These are phyloP conservation scores for Yamadazyma siamensis DNA, from an alignment of 1,139 yeast genomes.

Conservation along the genomic window DNA sequence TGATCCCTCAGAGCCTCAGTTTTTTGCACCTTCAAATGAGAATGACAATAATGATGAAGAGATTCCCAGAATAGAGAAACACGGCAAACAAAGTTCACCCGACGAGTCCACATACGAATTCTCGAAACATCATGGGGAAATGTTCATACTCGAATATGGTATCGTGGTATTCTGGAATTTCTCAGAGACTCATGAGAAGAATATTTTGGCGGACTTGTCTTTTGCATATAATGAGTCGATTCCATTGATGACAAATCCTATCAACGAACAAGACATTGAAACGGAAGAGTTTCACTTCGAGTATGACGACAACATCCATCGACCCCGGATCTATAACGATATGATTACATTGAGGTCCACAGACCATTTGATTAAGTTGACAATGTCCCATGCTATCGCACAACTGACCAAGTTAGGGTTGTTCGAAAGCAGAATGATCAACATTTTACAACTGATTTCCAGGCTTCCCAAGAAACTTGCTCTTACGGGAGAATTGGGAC, in stretches of 20 bases:
- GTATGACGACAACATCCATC: slow-evolving; percentile 72
- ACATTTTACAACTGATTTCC: slow-evolving; percentile 77
- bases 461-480: slow-evolving; percentile 88
- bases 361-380: slow-evolving; percentile 86
- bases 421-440: slow-evolving; percentile 89
- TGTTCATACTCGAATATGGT: slow-evolving; percentile 87
- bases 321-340: slow-evolving; percentile 92
- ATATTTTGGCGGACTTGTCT: slow-evolving; percentile 85
- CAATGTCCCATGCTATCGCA: slow-evolving; percentile 95
- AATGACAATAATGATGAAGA: slow-evolving; percentile 8
- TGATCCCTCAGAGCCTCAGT: slow-evolving; percentile 50
- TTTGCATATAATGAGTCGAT: slow-evolving; percentile 49
- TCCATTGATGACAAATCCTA: slow-evolving; percentile 66
- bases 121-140: slow-evolving; percentile 77
- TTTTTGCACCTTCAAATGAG: slow-evolving; percentile 39
- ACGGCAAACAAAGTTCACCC: slow-evolving; percentile 7
- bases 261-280: slow-evolving; percentile 87
- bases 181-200: slow-evolving; percentile 88
- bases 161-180: slow-evolving; percentile 97
- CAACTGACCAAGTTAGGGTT: slow-evolving; percentile 90
- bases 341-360: slow-evolving; percentile 89
- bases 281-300: slow-evolving; percentile 94
- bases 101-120: slow-evolving; percentile 33
- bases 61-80: slow-evolving; percentile 5
- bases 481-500: slow-evolving; percentile 79